Evolutionary conservation across 371 early-diverging fungal species (phyloP).

Genomic region (Lichtheimia hyalospora): DNA sequence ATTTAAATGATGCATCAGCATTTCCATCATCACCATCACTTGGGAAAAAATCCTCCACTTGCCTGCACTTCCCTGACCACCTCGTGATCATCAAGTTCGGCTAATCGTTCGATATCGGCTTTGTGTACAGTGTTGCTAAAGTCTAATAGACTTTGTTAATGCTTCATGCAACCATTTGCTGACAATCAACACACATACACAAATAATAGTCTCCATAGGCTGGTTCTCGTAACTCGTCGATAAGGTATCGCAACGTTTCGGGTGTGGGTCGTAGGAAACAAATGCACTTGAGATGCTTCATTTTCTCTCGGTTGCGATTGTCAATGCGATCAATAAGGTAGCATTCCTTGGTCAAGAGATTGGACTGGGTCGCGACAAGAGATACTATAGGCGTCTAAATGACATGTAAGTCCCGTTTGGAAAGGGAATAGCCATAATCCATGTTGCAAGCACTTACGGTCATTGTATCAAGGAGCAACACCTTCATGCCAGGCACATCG

Average conservation of each 20-base stretch:
- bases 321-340: constrained; percentile 94
- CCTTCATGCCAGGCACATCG: constrained; percentile 95
- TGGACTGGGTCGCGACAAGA: constrained; percentile 88
- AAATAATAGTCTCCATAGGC: constrained; percentile 93
- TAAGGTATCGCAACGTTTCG: constrained; percentile 78
- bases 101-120: constrained; percentile 86
- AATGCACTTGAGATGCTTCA: constrained; percentile 93
- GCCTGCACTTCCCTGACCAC: constrained; percentile 92
- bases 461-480: constrained; percentile 88
- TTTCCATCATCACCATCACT: too few relatives aligned
- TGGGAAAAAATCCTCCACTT: constrained; percentile 3
- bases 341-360: constrained; percentile 86
- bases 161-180: not conserved
- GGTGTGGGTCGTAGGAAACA: constrained; percentile 87
- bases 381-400: constrained; percentile 89
- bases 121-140: constrained; percentile 92
- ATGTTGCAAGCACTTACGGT: constrained; percentile 66
- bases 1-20: too few relatives aligned
- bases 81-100: constrained; percentile 94
- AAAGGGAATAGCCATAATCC: not conserved
- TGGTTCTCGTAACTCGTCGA: constrained; percentile 89
- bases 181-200: constrained; percentile 50
- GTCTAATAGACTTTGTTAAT: constrained; percentile 37
- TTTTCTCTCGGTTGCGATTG: constrained; percentile 80
- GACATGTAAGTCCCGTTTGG: not conserved